phyloP scores from a whole-genome alignment of 345 rosid species.

The Ricinus communis region DNA sequence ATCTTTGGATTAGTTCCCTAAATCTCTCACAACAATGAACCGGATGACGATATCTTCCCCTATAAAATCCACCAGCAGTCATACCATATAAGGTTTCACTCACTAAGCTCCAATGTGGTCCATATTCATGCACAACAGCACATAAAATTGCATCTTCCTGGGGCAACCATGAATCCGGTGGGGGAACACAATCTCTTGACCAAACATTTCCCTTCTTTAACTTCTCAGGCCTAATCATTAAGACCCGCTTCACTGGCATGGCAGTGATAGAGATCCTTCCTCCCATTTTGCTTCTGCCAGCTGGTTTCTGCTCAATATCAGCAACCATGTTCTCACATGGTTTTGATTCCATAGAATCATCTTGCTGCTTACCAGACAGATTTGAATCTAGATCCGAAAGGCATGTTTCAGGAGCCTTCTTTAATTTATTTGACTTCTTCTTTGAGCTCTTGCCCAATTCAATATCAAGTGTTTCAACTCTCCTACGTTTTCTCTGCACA shows the following conservation, averaged over 20 bases:
- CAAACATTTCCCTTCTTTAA: conserved; percentile 85
- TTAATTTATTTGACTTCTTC: conserved; percentile 79
- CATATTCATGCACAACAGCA: conserved; percentile 99
- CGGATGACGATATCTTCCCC: conserved; percentile 95
- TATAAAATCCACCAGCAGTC: conserved; percentile 90
- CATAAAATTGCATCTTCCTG: conserved; percentile 98
- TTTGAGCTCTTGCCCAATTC: conserved; percentile 54
- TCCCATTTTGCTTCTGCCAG: conserved; percentile 63
- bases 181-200: conserved; percentile 92
- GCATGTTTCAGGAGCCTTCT: conserved; percentile 43
- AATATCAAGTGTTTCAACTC: conserved; percentile 43
- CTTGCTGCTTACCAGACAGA: conserved; percentile 44
- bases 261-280: conserved; percentile 78
- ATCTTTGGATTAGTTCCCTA: conserved; percentile 79
- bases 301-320: conserved; percentile 67
- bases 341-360: conserved; percentile 41
- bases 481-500: conserved; percentile 68
- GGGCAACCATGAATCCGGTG: conserved; percentile 88
- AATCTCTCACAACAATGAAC: conserved; percentile 93
- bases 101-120: conserved; percentile 83
- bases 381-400: conserved; percentile 41
- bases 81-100: conserved; percentile 78
- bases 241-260: conserved; percentile 79
- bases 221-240: conserved; percentile 87
- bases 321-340: conserved; percentile 33